phyloP scores from a whole-genome alignment of 352 stramenopile genomes.

The Globisporangium nunn region DNA sequence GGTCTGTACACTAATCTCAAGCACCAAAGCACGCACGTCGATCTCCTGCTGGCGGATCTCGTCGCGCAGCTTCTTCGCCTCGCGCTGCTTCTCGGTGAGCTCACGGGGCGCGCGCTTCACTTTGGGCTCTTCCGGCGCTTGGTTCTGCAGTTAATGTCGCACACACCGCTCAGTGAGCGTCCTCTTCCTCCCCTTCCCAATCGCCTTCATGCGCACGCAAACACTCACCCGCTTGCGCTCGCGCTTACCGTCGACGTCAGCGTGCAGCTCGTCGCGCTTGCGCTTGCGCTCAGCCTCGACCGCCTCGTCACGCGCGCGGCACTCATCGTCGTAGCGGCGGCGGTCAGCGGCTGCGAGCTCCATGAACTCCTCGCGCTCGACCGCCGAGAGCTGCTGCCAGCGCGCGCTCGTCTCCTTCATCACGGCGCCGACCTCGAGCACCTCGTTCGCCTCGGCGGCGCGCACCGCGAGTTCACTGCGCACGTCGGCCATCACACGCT shows the following conservation, averaged over 20 bases:
- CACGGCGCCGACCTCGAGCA: slow-evolving; percentile 55
- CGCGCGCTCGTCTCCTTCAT: slow-evolving; percentile 72
- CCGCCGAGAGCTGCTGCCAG: slow-evolving; percentile 57
- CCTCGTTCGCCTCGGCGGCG: slow-evolving; percentile 38
- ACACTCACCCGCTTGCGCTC: slow-evolving; percentile 59
- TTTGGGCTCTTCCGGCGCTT: slow-evolving; percentile 31
- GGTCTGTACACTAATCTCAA: background rate
- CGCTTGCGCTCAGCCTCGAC: slow-evolving; percentile 65
- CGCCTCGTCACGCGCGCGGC: slow-evolving; percentile 55
- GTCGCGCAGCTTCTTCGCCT: slow-evolving; percentile 59
- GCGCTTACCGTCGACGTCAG: slow-evolving; percentile 67
- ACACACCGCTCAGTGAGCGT: background rate
- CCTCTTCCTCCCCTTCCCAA: background rate
- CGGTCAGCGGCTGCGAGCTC: slow-evolving; percentile 53
- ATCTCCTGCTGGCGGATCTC: slow-evolving; percentile 72
- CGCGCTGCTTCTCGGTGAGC: slow-evolving; percentile 54
- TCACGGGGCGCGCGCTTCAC: slow-evolving; percentile 32
- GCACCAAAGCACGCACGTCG: slow-evolving; percentile 14
- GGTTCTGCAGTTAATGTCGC: slow-evolving; percentile 13
- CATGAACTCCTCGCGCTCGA: slow-evolving; percentile 65
- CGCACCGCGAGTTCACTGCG: slow-evolving; percentile 40
- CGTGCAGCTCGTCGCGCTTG: slow-evolving; percentile 70
- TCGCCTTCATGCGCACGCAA: background rate
- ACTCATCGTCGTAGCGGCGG: slow-evolving; percentile 71
- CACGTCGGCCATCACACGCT: slow-evolving; percentile 55